phyloP scores from a whole-genome alignment of 371 early-diverging fungal genomes.

The Apophysomyces elegans region DNA sequence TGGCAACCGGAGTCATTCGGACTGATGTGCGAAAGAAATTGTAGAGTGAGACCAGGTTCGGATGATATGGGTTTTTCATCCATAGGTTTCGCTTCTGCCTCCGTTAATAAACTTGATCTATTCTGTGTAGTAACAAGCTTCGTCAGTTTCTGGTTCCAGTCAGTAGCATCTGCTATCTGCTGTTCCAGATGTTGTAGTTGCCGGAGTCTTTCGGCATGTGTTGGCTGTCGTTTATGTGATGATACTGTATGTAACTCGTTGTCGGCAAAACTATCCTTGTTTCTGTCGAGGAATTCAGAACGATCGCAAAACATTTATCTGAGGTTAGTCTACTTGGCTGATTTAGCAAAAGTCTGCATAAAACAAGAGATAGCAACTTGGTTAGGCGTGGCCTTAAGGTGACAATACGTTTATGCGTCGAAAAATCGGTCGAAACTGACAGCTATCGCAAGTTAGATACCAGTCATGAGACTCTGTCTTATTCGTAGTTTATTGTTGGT shows the following conservation, averaged over 20 bases:
- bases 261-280: background rate
- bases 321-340: background rate
- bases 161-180: conserved; percentile 43
- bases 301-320: background rate
- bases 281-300: background rate
- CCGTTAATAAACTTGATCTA: background rate
- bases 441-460: background rate
- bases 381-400: background rate
- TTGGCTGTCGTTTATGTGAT: conserved; percentile 19
- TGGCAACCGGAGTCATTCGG: background rate
- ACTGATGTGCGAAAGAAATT: background rate
- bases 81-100: background rate
- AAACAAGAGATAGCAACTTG: no score
- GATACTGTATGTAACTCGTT: background rate
- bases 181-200: conserved; percentile 48
- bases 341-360: conserved; percentile 1
- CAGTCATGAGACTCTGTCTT: no score
- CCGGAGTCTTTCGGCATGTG: conserved; percentile 39
- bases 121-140: conserved; percentile 25
- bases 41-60: background rate
- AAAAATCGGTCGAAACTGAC: conserved; percentile 1
- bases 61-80: background rate
- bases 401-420: conserved; percentile 5
- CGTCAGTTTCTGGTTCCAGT: conserved; percentile 37
- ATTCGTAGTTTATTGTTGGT: no score